phyloP scores from a whole-genome alignment of 768 basidiomycete genomes.

The Hebeloma cylindrosporum region DNA sequence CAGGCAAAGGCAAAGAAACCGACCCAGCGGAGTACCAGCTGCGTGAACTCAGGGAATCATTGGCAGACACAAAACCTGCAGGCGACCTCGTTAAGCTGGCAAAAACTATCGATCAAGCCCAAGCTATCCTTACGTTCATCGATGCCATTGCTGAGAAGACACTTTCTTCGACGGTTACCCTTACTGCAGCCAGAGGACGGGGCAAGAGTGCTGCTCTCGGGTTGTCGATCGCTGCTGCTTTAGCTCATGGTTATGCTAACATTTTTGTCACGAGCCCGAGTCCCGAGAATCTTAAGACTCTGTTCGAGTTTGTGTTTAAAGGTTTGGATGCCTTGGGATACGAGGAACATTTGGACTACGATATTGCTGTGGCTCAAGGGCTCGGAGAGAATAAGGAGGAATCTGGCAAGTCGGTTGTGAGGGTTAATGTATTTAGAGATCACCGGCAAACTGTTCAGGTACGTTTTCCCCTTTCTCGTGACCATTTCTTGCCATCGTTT shows the following conservation, averaged over 20 bases:
- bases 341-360: slow-evolving; percentile 97
- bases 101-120: slow-evolving; percentile 92
- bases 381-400: slow-evolving; percentile 52
- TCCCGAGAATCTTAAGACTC: slow-evolving; percentile 94
- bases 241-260: slow-evolving; percentile 94
- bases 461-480: slow-evolving; percentile 18
- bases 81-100: slow-evolving; percentile 89
- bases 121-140: slow-evolving; percentile 91
- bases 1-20: slow-evolving; percentile 35
- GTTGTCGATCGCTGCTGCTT: slow-evolving; percentile 87
- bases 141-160: slow-evolving; percentile 94
- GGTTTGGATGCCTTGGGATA: slow-evolving; percentile 93
- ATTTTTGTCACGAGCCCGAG: slow-evolving; percentile 98
- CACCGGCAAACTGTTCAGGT: slow-evolving; percentile 98
- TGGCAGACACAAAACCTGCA: slow-evolving; percentile 82
- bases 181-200: slow-evolving; percentile 92
- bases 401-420: slow-evolving; percentile 91
- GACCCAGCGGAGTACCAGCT: slow-evolving; percentile 55
- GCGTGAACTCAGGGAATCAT: slow-evolving; percentile 70
- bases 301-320: slow-evolving; percentile 99
- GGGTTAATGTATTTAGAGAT: slow-evolving; percentile 90
- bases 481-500: neutral
- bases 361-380: slow-evolving; percentile 93
- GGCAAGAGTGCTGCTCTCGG: slow-evolving; percentile 98
- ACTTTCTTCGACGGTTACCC: slow-evolving; percentile 88